These are phyloP conservation scores for Clavispora santaluciae DNA, from an alignment of 805 yeast species.

Conservation along the genomic window DNA sequence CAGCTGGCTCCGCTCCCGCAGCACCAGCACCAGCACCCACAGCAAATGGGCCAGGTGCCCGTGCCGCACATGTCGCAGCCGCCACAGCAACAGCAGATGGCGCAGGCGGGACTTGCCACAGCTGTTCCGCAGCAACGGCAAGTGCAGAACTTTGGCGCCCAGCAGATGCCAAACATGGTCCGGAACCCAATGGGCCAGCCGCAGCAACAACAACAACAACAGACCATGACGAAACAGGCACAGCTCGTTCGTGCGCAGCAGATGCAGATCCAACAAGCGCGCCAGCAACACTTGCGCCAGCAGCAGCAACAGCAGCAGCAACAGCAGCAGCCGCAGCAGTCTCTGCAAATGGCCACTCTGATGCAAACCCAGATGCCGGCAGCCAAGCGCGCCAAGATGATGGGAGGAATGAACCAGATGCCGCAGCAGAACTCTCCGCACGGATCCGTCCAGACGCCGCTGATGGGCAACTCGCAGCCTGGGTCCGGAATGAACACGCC, in stretches of 20 bases:
- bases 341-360: conserved; percentile 3
- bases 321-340: conserved; percentile 7
- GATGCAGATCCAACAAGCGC: conserved; percentile 13
- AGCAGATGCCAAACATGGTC: not conserved
- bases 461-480: conserved; percentile 10
- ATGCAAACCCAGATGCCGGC: conserved; percentile 6
- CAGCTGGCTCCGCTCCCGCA: conserved; percentile 15
- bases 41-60: conserved; percentile 1
- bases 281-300: conserved; percentile 8
- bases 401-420: conserved; percentile 5
- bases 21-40: conserved; percentile 1
- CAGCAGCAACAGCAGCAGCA: conserved; percentile 10
- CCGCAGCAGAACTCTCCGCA: conserved; percentile 9
- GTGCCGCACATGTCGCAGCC: not conserved
- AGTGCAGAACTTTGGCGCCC: not conserved
- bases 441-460: conserved; percentile 9
- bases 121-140: not conserved
- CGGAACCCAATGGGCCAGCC: not conserved
- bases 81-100: not conserved
- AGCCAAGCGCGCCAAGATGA: conserved; percentile 13
- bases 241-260: conserved; percentile 13
- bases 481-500: conserved; percentile 13
- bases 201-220: conserved; percentile 4
- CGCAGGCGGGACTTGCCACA: not conserved
- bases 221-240: conserved; percentile 3